phyloP scores from a whole-genome alignment of 495 filamentous ascomycete species.

The Penicillium verhagenii region DNA sequence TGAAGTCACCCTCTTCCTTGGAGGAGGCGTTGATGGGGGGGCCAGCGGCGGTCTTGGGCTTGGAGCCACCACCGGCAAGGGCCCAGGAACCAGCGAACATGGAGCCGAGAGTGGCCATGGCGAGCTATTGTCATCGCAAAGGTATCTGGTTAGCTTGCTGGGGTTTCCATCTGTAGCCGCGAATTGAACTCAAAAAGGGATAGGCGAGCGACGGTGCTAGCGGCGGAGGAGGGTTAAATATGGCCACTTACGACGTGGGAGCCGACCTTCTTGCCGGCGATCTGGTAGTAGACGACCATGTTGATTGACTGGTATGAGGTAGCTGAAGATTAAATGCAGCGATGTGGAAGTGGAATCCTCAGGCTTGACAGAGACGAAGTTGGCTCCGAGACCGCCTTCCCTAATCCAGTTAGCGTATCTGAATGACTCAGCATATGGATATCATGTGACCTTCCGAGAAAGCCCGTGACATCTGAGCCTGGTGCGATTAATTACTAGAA shows the following conservation, averaged over 20 bases:
- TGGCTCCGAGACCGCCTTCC: constrained; percentile 29
- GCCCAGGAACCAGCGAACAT: constrained; percentile 57
- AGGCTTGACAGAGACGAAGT: constrained; percentile 25
- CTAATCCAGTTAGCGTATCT: constrained; percentile 19
- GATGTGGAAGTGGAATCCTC: constrained; percentile 30
- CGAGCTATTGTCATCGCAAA: constrained; percentile 57
- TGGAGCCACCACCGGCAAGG: constrained; percentile 60
- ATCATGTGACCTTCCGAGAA: constrained; percentile 31
- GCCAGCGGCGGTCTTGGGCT: constrained; percentile 54
- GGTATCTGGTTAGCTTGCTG: constrained; percentile 11
- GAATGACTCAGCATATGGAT: constrained; percentile 20
- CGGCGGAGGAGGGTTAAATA: background rate
- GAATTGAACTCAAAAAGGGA: constrained; percentile 23
- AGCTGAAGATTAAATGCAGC: constrained; percentile 38
- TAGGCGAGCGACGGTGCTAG: constrained; percentile 9
- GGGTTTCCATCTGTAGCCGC: constrained; percentile 14
- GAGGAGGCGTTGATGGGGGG: constrained; percentile 85
- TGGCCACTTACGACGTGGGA: constrained; percentile 79
- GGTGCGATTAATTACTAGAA: constrained; percentile 2
- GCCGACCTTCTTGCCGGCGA: constrained; percentile 87
- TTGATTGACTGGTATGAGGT: constrained; percentile 46
- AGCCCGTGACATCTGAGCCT: constrained; percentile 18
- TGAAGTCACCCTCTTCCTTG: constrained; percentile 95
- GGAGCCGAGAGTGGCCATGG: constrained; percentile 76
- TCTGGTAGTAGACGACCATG: constrained; percentile 84